Percentiles rank a stretch among this genome's conserved stretches.
Conservation (phyloP, 2,329 filamentous ascomycete genomes). For the Alternaria ethzedia region DNA sequence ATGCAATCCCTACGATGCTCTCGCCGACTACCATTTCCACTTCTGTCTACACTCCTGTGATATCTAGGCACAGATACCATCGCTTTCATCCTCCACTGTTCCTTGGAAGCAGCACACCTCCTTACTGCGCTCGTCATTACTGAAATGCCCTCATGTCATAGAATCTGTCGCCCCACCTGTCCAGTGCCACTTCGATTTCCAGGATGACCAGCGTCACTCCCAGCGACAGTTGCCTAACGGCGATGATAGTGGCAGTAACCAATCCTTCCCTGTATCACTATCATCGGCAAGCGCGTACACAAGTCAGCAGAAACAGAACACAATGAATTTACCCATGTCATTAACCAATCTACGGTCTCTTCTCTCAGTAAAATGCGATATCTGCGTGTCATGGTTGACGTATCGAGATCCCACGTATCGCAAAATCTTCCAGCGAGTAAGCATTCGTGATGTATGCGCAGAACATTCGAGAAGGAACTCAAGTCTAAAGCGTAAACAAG, state of each 20-base stretch:
- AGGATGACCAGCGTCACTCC: background rate
- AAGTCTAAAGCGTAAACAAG: background rate
- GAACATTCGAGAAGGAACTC: background rate
- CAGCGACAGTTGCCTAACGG: background rate
- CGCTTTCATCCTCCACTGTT: background rate
- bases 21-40: background rate
- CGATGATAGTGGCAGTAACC: background rate
- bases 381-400: background rate
- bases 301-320: background rate
- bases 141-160: background rate
- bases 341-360: background rate
- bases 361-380: background rate
- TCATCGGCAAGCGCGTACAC: background rate
- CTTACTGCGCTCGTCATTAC: background rate
- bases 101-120: background rate
- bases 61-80: too few relatives aligned
- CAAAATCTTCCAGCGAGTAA: background rate
- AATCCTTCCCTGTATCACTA: background rate
- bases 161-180: too few relatives aligned
- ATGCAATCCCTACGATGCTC: background rate
- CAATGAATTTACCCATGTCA: background rate
- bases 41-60: too few relatives aligned
- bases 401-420: background rate
- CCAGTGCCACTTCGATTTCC: background rate
- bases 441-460: background rate